Base-by-base conservation (phyloP, 108 stramenopile species). In the Fistulifera solaris region DNA sequence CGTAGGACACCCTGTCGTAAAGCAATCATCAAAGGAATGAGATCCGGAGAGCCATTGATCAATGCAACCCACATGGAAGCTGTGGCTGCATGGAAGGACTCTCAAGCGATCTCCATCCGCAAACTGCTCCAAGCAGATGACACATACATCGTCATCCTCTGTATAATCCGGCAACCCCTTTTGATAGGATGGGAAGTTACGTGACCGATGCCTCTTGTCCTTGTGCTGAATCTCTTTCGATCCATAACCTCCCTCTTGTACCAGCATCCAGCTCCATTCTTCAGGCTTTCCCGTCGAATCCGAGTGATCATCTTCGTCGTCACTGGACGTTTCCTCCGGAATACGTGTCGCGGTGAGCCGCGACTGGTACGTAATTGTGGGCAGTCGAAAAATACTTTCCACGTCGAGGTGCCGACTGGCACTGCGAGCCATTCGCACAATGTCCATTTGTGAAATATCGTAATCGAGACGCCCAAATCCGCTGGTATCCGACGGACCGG, bases 41-140 rank as follows among this genome's bases (percentile, higher is more conserved):
- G 75, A 67, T 38, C 72, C 74, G 13, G 72, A 67, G 11, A 91
- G 56, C 85, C 86, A 87, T 12, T 69, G 71, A 50, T 85, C 86
- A 50, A 92, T 88, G 62, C 89, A 94, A 3, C 77, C 70, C 18
- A 59, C 67, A 56, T 94, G 93, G 63, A 94, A 94, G 5, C 63
- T 59, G 61, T 94, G 93, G 16, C 77, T 41, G 58, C 93, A 94
- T 0, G 89, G 88, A 50, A 94, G 67, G 12, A 89, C 81, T 40
- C 88, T 80, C 10, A 94, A 64, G 19, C 65, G 57, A 45, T 94
- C 89, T 15, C 83, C 87, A 18, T 88, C 76, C 25, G 50, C 48
- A 57, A 89, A 94, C 16, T 71, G 40, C 38, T 83, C 82, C 58
- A 72, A 56, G 40, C 86, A 87, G 27, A 87, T 83, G 10, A 87